phyloP scores from a whole-genome alignment of 108 stramenopile genomes.

The Cyclostephanos tholiformis region DNA sequence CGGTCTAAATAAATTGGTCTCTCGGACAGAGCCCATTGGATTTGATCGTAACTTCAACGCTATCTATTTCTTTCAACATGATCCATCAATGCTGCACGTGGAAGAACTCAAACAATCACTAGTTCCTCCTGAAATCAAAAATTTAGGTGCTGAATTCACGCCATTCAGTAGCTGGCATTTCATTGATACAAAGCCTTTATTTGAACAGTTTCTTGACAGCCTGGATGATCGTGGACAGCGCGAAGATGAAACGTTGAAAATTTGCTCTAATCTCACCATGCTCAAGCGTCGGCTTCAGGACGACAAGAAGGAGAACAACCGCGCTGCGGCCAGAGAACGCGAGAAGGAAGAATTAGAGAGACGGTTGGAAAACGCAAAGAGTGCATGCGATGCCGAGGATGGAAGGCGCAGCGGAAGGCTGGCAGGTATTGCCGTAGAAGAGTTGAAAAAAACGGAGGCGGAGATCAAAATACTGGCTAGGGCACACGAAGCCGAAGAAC shows the following conservation, averaged over 20 bases:
- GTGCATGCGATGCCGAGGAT: constrained; percentile 53
- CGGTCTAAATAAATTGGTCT: constrained; percentile 57
- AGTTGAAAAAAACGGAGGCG: constrained; percentile 51
- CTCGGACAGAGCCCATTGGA: constrained; percentile 76
- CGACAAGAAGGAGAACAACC: constrained; percentile 62
- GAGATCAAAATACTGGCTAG: constrained; percentile 50
- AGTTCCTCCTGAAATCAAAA: constrained; percentile 38
- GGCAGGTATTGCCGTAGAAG: constrained; percentile 63
- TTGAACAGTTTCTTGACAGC: constrained; percentile 63
- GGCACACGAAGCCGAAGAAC: constrained; percentile 47
- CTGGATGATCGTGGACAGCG: constrained; percentile 79
- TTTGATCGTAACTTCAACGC: constrained; percentile 74
- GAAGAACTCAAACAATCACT: constrained; percentile 55
- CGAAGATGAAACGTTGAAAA: constrained; percentile 63
- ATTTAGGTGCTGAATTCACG: constrained; percentile 45
- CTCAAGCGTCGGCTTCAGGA: constrained; percentile 63
- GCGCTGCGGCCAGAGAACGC: constrained; percentile 36
- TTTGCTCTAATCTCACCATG: constrained; percentile 38
- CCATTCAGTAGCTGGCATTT: constrained; percentile 69
- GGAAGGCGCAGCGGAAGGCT: constrained; percentile 77
- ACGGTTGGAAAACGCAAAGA: constrained; percentile 64
- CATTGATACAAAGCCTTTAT: constrained; percentile 70
- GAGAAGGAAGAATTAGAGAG: constrained; percentile 66
- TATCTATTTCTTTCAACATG: constrained; percentile 72
- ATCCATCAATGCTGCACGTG: constrained; percentile 71